Evolutionary conservation across 1,139 yeast species (phyloP), one percentile per base, ranked within the genome.

Genomic region (Debaryomycetaceae sp.): DNA sequence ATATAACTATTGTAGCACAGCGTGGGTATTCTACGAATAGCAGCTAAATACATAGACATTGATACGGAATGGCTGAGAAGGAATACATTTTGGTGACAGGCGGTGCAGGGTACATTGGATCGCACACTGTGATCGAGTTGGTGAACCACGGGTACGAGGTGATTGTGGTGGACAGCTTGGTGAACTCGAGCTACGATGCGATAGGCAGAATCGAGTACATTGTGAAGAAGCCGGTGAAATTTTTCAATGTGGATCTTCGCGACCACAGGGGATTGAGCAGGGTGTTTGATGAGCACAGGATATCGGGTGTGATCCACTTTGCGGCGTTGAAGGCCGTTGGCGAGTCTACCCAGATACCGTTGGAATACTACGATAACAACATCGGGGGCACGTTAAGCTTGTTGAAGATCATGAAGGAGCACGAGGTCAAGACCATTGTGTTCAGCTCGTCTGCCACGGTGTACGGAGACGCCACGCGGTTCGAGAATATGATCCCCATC

Each of bases 241-340:
- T 85, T 57, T 73, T 69, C 65, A 64, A 83, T 43, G 78, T 78
- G 38, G 91, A 86, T 59, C 64, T 84, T 44, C 70, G 78, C 48
- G 81, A 83, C 59, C 59, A 65, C 37, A 76, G 68, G 1, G 74
- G 67, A 17, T 69, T 84, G 48, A 62, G 66, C 38, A 56, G 62
- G 43, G 78, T 85, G 6, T 81, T 86, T 58, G 53, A 66, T 39
- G 59, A 68, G 40, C 77, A 77, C 64, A 66, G 72, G 6, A 76
- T 87, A 49, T 65, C 70, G 34, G 79, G 87, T 1, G 90, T 86
- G 13, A 76, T 87, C 43, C 95, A 87, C 61, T 86, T 87, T 66
- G 95, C 95, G n/a, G 93, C 91, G 23, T 76, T 87, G 58, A 87
- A 87, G 63, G 93, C 95, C 2, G 95, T 87, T 34, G 93, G 90